Conservation (phyloP, 1,284 basidiomycete genomes). For the Violaceomyces palustris region DNA sequence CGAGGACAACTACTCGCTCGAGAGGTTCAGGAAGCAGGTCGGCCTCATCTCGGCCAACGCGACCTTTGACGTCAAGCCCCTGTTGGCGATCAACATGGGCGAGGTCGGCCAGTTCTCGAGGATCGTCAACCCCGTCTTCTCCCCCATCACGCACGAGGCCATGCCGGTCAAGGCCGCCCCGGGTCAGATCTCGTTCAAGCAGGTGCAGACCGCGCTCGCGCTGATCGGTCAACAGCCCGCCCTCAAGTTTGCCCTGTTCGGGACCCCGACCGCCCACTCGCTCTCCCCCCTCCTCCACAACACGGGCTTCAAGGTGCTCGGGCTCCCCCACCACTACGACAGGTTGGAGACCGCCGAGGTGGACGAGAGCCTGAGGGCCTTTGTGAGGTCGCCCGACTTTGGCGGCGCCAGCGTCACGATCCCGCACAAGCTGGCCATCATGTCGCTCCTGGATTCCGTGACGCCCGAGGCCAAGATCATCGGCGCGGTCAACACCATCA, state of each 20-base stretch:
- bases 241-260: slow-evolving; percentile 77
- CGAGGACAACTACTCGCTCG: slow-evolving; percentile 75
- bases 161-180: slow-evolving; percentile 77
- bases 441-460: slow-evolving; percentile 39
- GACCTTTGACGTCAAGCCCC: no score
- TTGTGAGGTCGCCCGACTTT: slow-evolving; percentile 68
- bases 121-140: slow-evolving; percentile 77
- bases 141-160: slow-evolving; percentile 80
- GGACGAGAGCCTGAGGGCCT: slow-evolving; percentile 63
- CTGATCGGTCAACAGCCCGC: slow-evolving; percentile 73
- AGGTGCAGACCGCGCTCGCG: slow-evolving; percentile 76
- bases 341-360: slow-evolving; percentile 71
- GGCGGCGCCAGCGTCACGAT: slow-evolving; percentile 88
- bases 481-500: slow-evolving; percentile 50
- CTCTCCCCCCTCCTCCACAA: slow-evolving; percentile 93
- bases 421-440: slow-evolving; percentile 46
- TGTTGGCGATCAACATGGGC: slow-evolving; percentile 94
- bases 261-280: slow-evolving; percentile 79
- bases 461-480: slow-evolving; percentile 44
- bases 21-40: slow-evolving; percentile 65
- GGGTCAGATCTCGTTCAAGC: slow-evolving; percentile 79
- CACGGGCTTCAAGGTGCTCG: slow-evolving; percentile 73
- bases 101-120: slow-evolving; percentile 73
- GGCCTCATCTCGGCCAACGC: slow-evolving; percentile 5
- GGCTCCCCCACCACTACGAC: slow-evolving; percentile 62